A percentile compares a stretch with the other conserved stretches of the same genome.
phyloP scores from a whole-genome alignment of 257 asterid species.

The Lycium barbarum region DNA sequence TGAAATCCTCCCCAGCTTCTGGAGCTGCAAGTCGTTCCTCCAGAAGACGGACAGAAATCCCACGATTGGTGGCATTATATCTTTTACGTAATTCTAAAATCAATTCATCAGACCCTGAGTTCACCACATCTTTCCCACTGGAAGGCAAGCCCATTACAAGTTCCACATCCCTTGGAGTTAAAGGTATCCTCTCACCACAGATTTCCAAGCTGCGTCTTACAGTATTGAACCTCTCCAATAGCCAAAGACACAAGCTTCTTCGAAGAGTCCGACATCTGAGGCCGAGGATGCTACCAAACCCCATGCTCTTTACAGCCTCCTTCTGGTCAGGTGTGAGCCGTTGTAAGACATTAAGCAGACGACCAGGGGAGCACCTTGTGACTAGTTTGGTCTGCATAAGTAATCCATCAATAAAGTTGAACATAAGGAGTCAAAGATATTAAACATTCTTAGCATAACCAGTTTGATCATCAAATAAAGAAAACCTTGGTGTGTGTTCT shows the following conservation, averaged over 20 bases:
- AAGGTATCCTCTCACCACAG: conserved; percentile 91
- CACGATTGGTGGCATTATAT: conserved; percentile 92
- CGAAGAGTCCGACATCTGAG: conserved; percentile 93
- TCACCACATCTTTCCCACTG: conserved; percentile 92
- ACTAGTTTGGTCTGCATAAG: conserved; percentile 88
- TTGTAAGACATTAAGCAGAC: conserved; percentile 81
- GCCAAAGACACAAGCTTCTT: conserved; percentile 95
- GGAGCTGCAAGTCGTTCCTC: conserved; percentile 91
- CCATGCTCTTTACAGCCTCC: conserved; percentile 93
- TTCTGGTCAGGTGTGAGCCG: conserved; percentile 82
- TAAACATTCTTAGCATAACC: background rate
- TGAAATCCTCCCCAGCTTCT: conserved; percentile 96
- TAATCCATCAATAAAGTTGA: conserved; percentile 12
- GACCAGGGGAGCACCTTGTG: conserved; percentile 99
- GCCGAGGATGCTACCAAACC: conserved; percentile 93
- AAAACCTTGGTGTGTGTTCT: background rate
- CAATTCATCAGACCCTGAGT: conserved; percentile 92
- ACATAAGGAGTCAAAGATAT: conserved; percentile 9
- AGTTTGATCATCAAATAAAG: background rate
- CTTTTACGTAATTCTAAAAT: conserved; percentile 81
- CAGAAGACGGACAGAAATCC: conserved; percentile 85
- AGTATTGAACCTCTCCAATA: conserved; percentile 86
- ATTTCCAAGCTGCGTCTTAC: conserved; percentile 90
- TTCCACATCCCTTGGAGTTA: conserved; percentile 92
- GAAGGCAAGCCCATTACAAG: conserved; percentile 95